Evolutionary conservation across 805 yeast species (phyloP), one percentile per base, ranked within the genome.

Genomic region (Kuraishia capsulata): DNA sequence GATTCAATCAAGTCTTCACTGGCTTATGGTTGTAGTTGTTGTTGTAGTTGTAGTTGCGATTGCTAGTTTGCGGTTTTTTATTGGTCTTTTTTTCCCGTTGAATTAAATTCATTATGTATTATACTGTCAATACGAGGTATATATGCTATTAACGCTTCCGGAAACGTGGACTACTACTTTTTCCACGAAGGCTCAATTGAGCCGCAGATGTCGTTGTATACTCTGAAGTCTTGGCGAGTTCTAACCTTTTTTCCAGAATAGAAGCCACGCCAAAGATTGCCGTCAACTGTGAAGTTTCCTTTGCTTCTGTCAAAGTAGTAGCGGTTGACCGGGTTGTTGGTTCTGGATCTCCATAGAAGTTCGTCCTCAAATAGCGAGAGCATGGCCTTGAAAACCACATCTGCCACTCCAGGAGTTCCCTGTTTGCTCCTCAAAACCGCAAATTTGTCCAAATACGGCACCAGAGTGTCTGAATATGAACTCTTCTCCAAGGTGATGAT

Each of bases 251-350:
- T 52, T 0, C 73, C 73, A 30, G 67, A 55, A 44, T 59, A 69
- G 41, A 70, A 70, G 32, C 67, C 42, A 39, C 67, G 58, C 67
- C 69, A 54, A 36, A 52, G 37, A 35, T 59, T 37, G 33, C 62
- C 61, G 2, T 57, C 53, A 14, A 80, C 52, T 37, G 69, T 66
- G 21, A 78, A 52, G 20, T 81, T 78, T 1, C 95, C 95, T 14
- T 69, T 62, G 30, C 95, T 81, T 44, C 98, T 67, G 52, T 92
- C 97, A 58, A 90, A 92, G 54, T 90, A 90, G 98, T 98, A 92
- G 53, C 88, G 88, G 63, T 92, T 92, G 5, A 92, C 96, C 0
- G 96, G 96, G 56, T 92, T 92, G 39, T 63, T 73, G 41, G 71
- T 72, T 34, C 95, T 65, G 1, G 97, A 90, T 50, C 98, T 73